A percentile compares a stretch with the other conserved stretches of the same genome.
phyloP scores from a whole-genome alignment of 371 early-diverging fungal species.

The Mucor indicus region DNA sequence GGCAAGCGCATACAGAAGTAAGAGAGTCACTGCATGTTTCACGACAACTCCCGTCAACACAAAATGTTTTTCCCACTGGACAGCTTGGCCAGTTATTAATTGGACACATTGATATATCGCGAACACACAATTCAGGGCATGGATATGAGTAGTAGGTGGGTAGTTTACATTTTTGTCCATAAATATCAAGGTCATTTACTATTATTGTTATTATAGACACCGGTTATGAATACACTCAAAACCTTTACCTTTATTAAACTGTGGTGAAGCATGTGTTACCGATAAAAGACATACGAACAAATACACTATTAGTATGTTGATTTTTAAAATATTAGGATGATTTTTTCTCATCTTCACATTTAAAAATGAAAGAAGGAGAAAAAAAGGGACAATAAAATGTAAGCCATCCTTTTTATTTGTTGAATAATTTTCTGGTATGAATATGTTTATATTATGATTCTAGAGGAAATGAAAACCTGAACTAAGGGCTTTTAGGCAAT shows the following conservation, averaged over 20 bases:
- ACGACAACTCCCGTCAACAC: slow-evolving; percentile 53
- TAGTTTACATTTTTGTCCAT: slow-evolving; percentile 45
- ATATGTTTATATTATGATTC: no score
- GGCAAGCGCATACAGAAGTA: slow-evolving; percentile 36
- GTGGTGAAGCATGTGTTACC: slow-evolving; percentile 9
- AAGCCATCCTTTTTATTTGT: no score
- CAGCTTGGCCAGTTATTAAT: slow-evolving; percentile 23
- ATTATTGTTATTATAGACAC: background rate
- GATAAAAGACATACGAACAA: slow-evolving; percentile 4
- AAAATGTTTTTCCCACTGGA: slow-evolving; percentile 39
- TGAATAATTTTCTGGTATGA: no score
- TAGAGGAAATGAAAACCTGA: no score
- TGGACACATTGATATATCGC: slow-evolving; percentile 35
- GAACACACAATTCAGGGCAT: slow-evolving; percentile 54
- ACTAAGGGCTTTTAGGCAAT: no score
- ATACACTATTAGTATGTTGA: background rate
- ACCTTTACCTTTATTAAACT: slow-evolving; percentile 12
- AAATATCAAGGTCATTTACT: slow-evolving; percentile 48
- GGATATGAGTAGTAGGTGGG: slow-evolving; percentile 32
- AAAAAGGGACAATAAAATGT: no score
- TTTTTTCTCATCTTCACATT: no score
- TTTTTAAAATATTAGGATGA: no score
- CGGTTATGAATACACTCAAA: background rate
- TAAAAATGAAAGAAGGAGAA: no score
- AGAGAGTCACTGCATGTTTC: slow-evolving; percentile 27